A percentile compares a stretch with the other conserved stretches of the same genome.
These are phyloP conservation scores for Colletotrichum australisinense DNA, from an alignment of 2,329 filamentous ascomycete genomes.

Conservation along the genomic window DNA sequence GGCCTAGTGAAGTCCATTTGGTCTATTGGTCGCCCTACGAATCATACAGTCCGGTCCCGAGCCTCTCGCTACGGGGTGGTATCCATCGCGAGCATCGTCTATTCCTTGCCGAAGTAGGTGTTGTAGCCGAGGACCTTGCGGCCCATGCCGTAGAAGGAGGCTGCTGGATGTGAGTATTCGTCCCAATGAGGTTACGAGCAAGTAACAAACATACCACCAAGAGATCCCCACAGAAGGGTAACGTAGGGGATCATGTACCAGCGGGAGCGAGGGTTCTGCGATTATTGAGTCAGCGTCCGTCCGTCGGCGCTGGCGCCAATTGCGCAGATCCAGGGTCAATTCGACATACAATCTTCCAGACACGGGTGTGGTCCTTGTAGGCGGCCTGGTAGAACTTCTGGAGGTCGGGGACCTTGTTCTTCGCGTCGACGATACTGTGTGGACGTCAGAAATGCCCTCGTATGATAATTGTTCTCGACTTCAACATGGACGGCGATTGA, in stretches of 20 bases:
- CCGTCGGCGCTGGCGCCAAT: background rate
- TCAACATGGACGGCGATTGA: slow-evolving; percentile 39
- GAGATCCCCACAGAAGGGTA: slow-evolving; percentile 69
- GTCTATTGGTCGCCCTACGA: slow-evolving; percentile 31
- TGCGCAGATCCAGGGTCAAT: background rate
- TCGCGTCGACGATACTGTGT: slow-evolving; percentile 72
- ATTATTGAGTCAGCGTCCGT: slow-evolving; percentile 22
- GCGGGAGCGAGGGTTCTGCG: slow-evolving; percentile 73
- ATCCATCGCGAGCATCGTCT: slow-evolving; percentile 39
- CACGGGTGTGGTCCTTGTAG: slow-evolving; percentile 74
- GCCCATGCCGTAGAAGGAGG: slow-evolving; percentile 76
- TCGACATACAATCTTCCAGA: slow-evolving; percentile 81
- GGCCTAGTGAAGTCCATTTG: slow-evolving; percentile 5
- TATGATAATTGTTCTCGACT: slow-evolving; percentile 15
- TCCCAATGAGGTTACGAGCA: background rate
- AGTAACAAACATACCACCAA: slow-evolving; percentile 66
- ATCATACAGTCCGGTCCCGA: slow-evolving; percentile 25
- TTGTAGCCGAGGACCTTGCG: slow-evolving; percentile 83
- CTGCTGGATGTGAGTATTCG: slow-evolving; percentile 48
- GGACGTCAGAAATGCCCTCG: slow-evolving; percentile 44
- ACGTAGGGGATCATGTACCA: slow-evolving; percentile 77
- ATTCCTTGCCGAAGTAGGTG: slow-evolving; percentile 76
- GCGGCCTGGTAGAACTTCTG: slow-evolving; percentile 82
- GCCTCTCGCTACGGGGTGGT: background rate
- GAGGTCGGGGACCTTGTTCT: slow-evolving; percentile 81